Evolutionary conservation across 139 green algal genomes (phyloP).

Genomic region (Medakamo hakoo): DNA sequence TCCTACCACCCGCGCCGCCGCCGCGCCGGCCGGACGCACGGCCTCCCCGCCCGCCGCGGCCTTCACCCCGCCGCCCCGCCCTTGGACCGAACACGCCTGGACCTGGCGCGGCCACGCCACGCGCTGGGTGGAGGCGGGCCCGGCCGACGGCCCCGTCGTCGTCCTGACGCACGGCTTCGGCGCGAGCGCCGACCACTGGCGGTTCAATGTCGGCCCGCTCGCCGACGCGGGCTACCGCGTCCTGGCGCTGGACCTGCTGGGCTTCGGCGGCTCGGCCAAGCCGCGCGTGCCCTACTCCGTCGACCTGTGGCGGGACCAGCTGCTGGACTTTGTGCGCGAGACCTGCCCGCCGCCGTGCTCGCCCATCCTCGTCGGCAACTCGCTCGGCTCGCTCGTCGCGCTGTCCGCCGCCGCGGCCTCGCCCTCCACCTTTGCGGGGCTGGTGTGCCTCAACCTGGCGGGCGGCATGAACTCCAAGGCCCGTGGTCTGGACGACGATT

Average conservation of each 20-base stretch:
- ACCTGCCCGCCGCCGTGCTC: too few species aligned
- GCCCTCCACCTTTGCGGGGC: background rate
- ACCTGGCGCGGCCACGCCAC: too few species aligned
- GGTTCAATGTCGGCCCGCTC: conserved; percentile 4
- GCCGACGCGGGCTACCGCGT: conserved; percentile 4
- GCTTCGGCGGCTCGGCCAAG: conserved; percentile 11
- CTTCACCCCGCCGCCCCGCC: too few species aligned
- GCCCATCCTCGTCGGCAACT: conserved; percentile 10
- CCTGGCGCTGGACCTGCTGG: conserved; percentile 8
- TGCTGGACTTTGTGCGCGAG: conserved; percentile 3
- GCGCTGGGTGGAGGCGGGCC: too few species aligned
- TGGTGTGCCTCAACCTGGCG: background rate
- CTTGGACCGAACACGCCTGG: too few species aligned
- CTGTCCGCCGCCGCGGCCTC: conserved; percentile 1
- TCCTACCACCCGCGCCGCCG: too few species aligned
- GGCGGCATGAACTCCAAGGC: conserved; percentile 79
- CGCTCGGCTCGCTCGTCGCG: conserved; percentile 3
- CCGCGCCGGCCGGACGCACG: too few species aligned
- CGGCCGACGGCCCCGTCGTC: conserved; percentile 4
- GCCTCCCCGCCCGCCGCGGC: too few species aligned
- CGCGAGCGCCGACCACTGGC: conserved; percentile 7
- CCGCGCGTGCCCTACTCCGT: background rate
- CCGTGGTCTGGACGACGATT: conserved; percentile 50
- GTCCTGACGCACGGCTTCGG: conserved; percentile 15
- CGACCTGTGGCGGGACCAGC: conserved; percentile 9